Base-by-base conservation (phyloP, 495 filamentous ascomycete species). In the Tuber umbilicatum region DNA sequence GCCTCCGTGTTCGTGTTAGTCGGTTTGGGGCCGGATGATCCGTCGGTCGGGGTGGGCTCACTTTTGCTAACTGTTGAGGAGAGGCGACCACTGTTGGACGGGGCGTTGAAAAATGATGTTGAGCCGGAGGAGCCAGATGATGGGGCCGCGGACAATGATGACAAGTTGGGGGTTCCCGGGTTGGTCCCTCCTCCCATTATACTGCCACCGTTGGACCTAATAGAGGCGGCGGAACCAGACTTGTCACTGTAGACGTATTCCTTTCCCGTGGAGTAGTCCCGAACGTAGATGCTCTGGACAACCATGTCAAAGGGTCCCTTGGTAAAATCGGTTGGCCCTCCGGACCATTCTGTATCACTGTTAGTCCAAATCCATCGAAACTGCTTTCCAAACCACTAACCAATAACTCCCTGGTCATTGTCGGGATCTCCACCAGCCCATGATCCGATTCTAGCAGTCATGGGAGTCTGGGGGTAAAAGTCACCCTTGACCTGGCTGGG, bases 401-500 rank as follows among this genome's bases (percentile, higher is more conserved):
- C 78, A 73, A 97, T 92, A 21, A 94, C 97, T 73, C 92, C 93
- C 17, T 88, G 82, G 14, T 88, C 81, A 80, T 94, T 94, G 78
- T 82, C 82, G 1, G 90, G 83, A 81, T 96, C 94, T 82, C 94
- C 94, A 79, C 91, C 94, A 70, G 90, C 88, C 95, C 95, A 97
- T 72, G 90, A 86, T 73, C 95, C 95, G 71, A 97, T 86, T 81
- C 93, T 93, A 79, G 97, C 83, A 75, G 91, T 89, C 90, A 94
- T 93, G 5, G 94, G 94, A 2, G 93, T 94, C 84, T 97, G 94
- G 4, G 95, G 95, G 83, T 92, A 99, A 81, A 92, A 89, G 71
- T 86, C 86, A 37, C 85, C 87, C 71, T 89, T 88, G 31, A 90
- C 88, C 74, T 84, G 80, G 71, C 83, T 84, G 42, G 92, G 89